Base-by-base conservation (phyloP, 2,329 filamentous ascomycete species). In the Penicillium sp. region DNA sequence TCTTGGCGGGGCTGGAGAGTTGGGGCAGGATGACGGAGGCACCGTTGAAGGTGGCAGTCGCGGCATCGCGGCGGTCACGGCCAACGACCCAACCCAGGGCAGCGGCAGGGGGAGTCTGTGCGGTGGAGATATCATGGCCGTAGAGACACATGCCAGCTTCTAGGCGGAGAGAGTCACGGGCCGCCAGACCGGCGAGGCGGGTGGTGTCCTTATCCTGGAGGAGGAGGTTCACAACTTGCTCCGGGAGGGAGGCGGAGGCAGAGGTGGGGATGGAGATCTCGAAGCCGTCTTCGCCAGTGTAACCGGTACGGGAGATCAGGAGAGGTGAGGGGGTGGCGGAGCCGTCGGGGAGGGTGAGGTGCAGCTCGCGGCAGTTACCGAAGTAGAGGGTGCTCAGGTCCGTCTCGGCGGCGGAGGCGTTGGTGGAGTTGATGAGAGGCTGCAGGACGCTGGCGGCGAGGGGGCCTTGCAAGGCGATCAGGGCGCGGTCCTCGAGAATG, bases 131-230 rank as follows among this genome's bases (percentile, higher is more conserved):
- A 73, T 99, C 94, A 77, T 97, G 91, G n/a, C 94, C 94, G 77
- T 99, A 99, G n/a, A 99, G 83, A 75, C 94, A 99, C 93, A 99
- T 96, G 58, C 94, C 94, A 0, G 94, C 94, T 78, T 99, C 94
- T 27, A 99, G 85, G 45, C 94, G 87, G 56, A 99, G 85, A 58
- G 89, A 95, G 75, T 99, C 94, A 61, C 94, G 85, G 2, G 94
- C 91, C 9, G 92, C 94, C 0, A 99, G 83, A 3, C 94, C 94
- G 2, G 93, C 92, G 44, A 96, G 83, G 68, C 89, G 88, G 15
- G 96, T 79, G 11, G 86, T 84, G 25, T 87, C 87, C 0, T 80
- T 79, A 29, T 83, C 78, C 40, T 81, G 73, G 45, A 96, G 82
- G 23, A 96, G 81, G 23, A 85, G 79, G 71, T 92, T 82, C 5